Base-by-base conservation (phyloP, 2,329 filamentous ascomycete genomes). In the Lomentospora prolificans region DNA sequence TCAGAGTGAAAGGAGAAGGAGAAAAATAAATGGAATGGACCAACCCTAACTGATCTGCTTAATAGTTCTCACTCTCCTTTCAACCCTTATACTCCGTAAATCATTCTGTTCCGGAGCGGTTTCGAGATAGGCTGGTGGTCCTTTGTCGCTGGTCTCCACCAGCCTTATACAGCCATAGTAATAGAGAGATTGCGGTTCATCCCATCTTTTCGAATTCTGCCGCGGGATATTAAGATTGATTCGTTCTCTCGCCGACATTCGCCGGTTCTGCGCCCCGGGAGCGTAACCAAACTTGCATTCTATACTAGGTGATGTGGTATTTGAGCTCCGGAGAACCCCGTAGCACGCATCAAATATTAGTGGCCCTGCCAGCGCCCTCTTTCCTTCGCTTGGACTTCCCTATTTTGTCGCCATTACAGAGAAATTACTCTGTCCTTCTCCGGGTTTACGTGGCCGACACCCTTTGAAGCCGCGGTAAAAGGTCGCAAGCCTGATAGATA, bases 121-220 rank as follows among this genome's bases (percentile, higher is more conserved):
- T 48, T 48, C 44, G 44, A 19, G 44, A 41, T 5, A 41, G 22
- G 5, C 41, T 19, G 30, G 30, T 33, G 7, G 30, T 6, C 30
- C 30, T 6, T 48, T 22, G 44, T 6, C 44, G 6, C n/a, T n/a
- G 12, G 17, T 48, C 17, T 19, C 44, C 44, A 25, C 19, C 44
- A 27, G 44, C 44, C 44, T 19, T 48, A 27, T 25, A 48, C 22
- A 25, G 24, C 10, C 44, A 48, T 17, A 19, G 44, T 48, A 22
- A 25, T 19, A 48, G 22, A 48, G 44, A 48, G n/a, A 48, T 48
- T 48, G 25, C 48, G 30, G 48, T 51, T 51, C 48, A 30, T 51
- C 48, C 48, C 48, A 51, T 51, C 48, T 30, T 31, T 51, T 14
- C 24, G 12, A 33, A 33, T 12, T n/a, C n/a, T 17, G n/a, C 36